Evolutionary conservation across 768 basidiomycete genomes (phyloP).

Genomic region (Ramaria rubella): DNA sequence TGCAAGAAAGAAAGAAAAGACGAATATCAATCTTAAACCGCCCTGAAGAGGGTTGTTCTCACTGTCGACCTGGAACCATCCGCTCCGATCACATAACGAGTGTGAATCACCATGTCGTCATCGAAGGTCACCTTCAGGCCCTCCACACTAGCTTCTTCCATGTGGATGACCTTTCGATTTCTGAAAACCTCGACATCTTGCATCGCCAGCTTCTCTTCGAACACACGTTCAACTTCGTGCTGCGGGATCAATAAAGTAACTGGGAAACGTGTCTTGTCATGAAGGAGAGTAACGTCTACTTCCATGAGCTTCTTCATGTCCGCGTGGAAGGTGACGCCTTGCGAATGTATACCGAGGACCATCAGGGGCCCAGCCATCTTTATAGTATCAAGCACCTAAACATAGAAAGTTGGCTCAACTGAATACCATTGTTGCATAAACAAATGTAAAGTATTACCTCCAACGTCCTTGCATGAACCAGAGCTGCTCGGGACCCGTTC

Average conservation of each 20-base stretch:
- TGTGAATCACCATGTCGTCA: constrained; percentile 35
- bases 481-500: constrained; percentile 38
- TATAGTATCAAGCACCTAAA: constrained; percentile 41
- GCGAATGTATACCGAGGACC: constrained; percentile 29
- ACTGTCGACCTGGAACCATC: constrained; percentile 45
- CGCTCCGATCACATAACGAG: constrained; percentile 44
- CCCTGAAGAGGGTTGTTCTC: constrained; percentile 24
- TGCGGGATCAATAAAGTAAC: constrained; percentile 40
- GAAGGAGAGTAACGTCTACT: constrained; percentile 30
- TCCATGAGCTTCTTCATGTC: constrained; percentile 24
- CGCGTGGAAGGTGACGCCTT: constrained; percentile 19
- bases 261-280: constrained; percentile 37
- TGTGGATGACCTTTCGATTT: constrained; percentile 34
- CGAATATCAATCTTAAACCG: background rate
- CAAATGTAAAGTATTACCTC: constrained; percentile 28
- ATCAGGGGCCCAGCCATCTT: constrained; percentile 35
- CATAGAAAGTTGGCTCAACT: constrained; percentile 25
- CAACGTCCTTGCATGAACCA: constrained; percentile 46
- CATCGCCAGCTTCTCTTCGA: constrained; percentile 29
- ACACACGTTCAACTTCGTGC: constrained; percentile 37
- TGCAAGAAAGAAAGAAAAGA: background rate
- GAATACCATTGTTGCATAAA: too few relatives aligned
- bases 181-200: constrained; percentile 30
- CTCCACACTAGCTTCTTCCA: constrained; percentile 32
- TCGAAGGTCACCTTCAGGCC: constrained; percentile 28